Evolutionary conservation across 164 flowering plant genomes (phyloP), one percentile per base, ranked within the genome.

Genomic region (Nelumbo lutea): DNA sequence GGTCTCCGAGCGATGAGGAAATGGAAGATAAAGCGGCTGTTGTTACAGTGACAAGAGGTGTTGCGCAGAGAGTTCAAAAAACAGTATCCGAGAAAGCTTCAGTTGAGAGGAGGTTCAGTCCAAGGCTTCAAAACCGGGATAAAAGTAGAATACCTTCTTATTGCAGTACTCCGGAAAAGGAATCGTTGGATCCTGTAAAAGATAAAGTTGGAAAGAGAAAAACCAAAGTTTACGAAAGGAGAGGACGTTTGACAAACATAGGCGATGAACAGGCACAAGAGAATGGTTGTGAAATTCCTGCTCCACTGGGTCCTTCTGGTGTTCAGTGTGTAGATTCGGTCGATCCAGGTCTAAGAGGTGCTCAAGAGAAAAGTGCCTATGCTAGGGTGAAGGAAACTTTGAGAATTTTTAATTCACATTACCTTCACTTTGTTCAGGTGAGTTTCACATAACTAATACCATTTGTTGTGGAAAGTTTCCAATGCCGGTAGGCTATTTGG

Each of bases 381-480:
- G 77, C 78, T 0, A 79, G 65, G 68, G 91, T 85, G 46, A 85
- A 79, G 72, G 85, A 86, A 41, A 86, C 90, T 0, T 13, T 87
- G 7, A 77, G 95, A 73, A 41, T 68, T 40, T 89, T 83, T 69
- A 87, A 86, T 73, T 81, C 72, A 61, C 59, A 77, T 66, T 86
- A 87, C 65, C 86, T 89, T 6, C 85, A 83, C 38, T 78, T 81
- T 45, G 81, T 83, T 60, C 87, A 86, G 88, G 91, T 87, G 38
- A 38, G 59, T 68, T 64, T 6, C 2, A 40, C 13, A 7, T 7
- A 4, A 14, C n/a, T 60, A 8, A 44, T 51, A n/a, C 27, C 27
- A 27, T 27, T 27, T 27, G 27, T 27, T 27, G 27, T 27, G 27
- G 27, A 27, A 27, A 27, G 27, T 27, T 27, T 27, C 0, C 27